phyloP scores from a whole-genome alignment of 768 basidiomycete genomes.

The Dacryopinax primogenitus region DNA sequence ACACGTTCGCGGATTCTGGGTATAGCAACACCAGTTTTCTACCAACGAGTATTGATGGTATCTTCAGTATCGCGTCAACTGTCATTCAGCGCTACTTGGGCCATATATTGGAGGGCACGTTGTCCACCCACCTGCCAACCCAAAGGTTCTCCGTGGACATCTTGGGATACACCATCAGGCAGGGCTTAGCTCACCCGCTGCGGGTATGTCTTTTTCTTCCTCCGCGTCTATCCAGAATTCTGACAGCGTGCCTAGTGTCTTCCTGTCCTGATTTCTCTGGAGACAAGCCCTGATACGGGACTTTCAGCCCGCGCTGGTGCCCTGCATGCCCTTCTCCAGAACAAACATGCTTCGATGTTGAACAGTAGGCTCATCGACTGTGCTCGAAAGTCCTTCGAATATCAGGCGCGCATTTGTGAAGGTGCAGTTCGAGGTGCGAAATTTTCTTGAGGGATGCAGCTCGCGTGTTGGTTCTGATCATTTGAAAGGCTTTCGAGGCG shows the following conservation, averaged over 20 bases:
- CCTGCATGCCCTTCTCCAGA: conserved; percentile 68
- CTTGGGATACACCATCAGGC: conserved; percentile 81
- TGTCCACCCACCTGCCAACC: conserved; percentile 55
- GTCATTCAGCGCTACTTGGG: conserved; percentile 84
- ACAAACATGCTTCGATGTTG: conserved; percentile 78
- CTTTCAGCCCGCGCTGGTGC: conserved; percentile 65
- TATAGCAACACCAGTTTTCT: conserved; percentile 25
- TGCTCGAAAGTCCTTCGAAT: conserved; percentile 69
- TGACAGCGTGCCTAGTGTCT: conserved; percentile 47
- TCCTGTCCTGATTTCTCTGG: conserved; percentile 84
- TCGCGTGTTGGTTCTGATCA: neutral
- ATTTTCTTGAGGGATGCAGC: neutral
- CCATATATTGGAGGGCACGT: conserved; percentile 66
- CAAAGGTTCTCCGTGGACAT: conserved; percentile 83
- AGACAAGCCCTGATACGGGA: conserved; percentile 53
- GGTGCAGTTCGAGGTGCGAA: conserved; percentile 42
- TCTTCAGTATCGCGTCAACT: conserved; percentile 73
- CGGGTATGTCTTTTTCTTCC: conserved; percentile 40
- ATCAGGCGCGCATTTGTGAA: conserved; percentile 49
- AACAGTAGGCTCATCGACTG: conserved; percentile 75
- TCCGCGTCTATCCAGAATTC: neutral
- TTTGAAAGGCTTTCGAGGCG: conserved; percentile 47
- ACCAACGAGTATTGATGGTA: neutral
- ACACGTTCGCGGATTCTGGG: conserved; percentile 96
- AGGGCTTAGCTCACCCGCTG: conserved; percentile 89